phyloP scores from a whole-genome alignment of 73 alveolate species.

The Paramecium sexaurelia region DNA sequence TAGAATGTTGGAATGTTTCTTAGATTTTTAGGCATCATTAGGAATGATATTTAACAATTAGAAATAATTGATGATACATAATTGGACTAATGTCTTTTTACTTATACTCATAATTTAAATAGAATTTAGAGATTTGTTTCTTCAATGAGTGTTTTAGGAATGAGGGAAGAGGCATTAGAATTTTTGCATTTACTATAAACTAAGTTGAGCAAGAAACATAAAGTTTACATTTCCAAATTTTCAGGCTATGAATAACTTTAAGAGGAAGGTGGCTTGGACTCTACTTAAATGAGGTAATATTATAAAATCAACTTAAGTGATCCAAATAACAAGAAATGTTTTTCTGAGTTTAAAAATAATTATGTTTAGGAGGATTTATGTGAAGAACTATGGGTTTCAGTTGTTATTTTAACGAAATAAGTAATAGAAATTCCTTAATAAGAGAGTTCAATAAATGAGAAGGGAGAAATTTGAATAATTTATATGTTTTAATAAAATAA shows the following conservation, averaged over 20 bases:
- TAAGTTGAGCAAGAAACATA: not conserved
- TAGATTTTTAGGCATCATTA: not conserved
- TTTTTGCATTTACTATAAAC: not conserved
- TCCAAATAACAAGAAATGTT: not conserved
- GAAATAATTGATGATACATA: not conserved
- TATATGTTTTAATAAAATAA: conserved; percentile 12
- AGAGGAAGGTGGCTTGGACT: not conserved
- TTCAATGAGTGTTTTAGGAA: conserved; percentile 6
- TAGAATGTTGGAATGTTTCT: not conserved
- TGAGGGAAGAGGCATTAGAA: conserved; percentile 10
- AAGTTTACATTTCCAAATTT: not conserved
- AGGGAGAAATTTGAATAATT: not conserved
- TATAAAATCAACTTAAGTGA: not conserved
- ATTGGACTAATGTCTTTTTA: not conserved
- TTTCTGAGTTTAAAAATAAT: not conserved
- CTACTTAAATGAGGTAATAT: not conserved
- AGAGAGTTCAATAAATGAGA: not conserved
- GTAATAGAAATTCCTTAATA: not conserved
- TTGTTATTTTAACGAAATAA: not conserved
- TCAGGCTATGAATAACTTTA: not conserved
- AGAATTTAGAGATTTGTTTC: not conserved
- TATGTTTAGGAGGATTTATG: not conserved
- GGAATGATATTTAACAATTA: not conserved
- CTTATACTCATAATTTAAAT: not conserved
- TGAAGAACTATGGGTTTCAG: not conserved